A percentile compares a stretch with the other conserved stretches of the same genome.
Conservation (phyloP, 768 basidiomycete species). For the Gymnopilus junonius region DNA sequence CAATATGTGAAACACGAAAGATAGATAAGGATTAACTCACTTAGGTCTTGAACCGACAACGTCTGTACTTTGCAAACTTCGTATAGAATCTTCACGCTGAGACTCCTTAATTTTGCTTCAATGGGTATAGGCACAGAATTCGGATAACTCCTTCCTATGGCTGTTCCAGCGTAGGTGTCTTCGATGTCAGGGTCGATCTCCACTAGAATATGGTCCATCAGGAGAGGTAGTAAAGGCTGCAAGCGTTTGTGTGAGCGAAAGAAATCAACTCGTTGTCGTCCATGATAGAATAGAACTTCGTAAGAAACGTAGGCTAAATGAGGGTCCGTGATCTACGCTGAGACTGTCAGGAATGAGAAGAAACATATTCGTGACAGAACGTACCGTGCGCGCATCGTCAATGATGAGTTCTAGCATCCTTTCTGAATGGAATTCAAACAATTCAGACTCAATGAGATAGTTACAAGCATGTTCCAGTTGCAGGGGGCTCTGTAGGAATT, state of each 20-base stretch:
- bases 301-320: constrained; percentile 83
- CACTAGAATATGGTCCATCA: constrained; percentile 85
- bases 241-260: constrained; percentile 84
- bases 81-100: constrained; percentile 80
- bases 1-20: background rate
- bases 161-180: constrained; percentile 54
- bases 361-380: constrained; percentile 27
- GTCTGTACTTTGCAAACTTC: constrained; percentile 94
- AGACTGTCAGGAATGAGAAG: constrained; percentile 5
- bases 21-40: constrained; percentile 48
- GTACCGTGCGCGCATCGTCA: constrained; percentile 68
- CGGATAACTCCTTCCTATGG: constrained; percentile 38
- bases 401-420: constrained; percentile 85
- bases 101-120: constrained; percentile 77
- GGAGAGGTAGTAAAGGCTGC: constrained; percentile 76
- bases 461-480: constrained; percentile 86
- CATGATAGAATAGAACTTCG: constrained; percentile 75
- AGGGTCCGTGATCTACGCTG: constrained; percentile 76
- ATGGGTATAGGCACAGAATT: constrained; percentile 67
- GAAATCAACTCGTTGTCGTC: constrained; percentile 68
- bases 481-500: constrained; percentile 81
- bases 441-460: constrained; percentile 78
- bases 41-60: constrained; percentile 74
- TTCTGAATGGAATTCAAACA: constrained; percentile 91
- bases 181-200: constrained; percentile 83